Base-by-base conservation (phyloP, 495 filamentous ascomycete species). In the Penicillium ochrochloron region DNA sequence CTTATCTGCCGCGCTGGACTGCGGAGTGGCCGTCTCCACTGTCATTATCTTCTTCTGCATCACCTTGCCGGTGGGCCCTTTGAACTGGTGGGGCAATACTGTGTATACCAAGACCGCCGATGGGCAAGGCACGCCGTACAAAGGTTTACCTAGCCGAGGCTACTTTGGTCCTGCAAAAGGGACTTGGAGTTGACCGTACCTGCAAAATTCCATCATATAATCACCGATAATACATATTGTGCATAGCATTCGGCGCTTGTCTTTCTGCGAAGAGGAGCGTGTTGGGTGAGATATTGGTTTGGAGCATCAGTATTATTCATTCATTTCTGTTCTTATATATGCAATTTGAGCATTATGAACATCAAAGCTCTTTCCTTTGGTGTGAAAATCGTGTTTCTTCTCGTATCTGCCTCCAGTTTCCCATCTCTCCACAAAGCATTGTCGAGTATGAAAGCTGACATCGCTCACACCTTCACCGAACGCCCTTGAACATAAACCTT, bases 61-160 rank as follows among this genome's bases (percentile, higher is more conserved):
- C 41, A 88, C 90, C 69, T 85, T 92, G 57, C 84, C 89, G 0
- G 84, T 83, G 5, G 76, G 76, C 2, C 74, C 80, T 44, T 80
- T 89, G 35, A 76, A 75, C 39, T 93, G 90, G 90, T 92, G 86
- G 77, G 90, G 90, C 0, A 91, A 91, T 68, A 81, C 76, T 9
- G 82, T 83, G 7, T 80, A 75, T 39, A 68, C 62, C 21, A 69
- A 78, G 27, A 85, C 82, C 21, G 78, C 79, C 33, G 84, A 85
- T 67, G 79, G 76, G 6, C 60, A 68, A 59, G 83, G 80, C 25
- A 80, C 77, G 9, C 82, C 83, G 2, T 76, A 78, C 51, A 73
- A 70, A 67, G 57, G 62, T 15, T 63, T 82, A n/a, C 73, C 76
- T 8, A 69, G 64, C 2, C 56, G 62, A n/a, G 89, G 87, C 17